These are phyloP conservation scores for Crucibulum laeve DNA, from an alignment of 768 basidiomycete genomes.

Conservation along the genomic window DNA sequence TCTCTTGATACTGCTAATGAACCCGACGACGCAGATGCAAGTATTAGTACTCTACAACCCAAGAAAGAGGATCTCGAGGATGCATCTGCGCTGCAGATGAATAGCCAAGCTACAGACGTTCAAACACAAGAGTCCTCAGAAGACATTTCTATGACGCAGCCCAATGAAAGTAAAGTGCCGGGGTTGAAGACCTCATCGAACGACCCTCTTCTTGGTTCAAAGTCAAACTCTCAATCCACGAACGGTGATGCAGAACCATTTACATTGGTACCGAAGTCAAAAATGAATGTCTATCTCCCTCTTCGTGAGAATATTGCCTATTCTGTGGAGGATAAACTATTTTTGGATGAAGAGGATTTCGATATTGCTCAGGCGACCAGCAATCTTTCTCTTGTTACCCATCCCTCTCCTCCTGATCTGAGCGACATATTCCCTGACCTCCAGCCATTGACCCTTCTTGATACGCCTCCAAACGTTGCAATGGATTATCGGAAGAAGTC, in stretches of 20 bases:
- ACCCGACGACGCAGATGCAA: constrained; percentile 15
- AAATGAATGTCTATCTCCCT: constrained; percentile 45
- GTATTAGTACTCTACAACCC: constrained; percentile 13
- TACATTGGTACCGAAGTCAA: constrained; percentile 32
- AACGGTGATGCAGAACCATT: constrained; percentile 29
- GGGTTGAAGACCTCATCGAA: constrained; percentile 54
- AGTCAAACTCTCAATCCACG: constrained; percentile 35
- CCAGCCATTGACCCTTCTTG: constrained; percentile 52
- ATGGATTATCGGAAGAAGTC: constrained; percentile 47
- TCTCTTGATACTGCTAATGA: constrained; percentile 37
- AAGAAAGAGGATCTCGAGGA: constrained; percentile 58
- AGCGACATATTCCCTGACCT: constrained; percentile 85
- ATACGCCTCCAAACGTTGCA: constrained; percentile 30
- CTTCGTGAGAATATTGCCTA: constrained; percentile 63
- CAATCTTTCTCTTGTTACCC: constrained; percentile 9
- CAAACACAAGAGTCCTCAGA: constrained; percentile 6
- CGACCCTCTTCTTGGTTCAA: constrained; percentile 48
- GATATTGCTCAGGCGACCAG: constrained; percentile 22
- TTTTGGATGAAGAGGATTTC: constrained; percentile 23
- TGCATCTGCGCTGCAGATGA: constrained; percentile 22
- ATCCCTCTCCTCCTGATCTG: constrained; percentile 40
- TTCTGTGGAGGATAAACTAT: constrained; percentile 49
- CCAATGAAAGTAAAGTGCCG: constrained; percentile 8
- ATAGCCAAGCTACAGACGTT: neutral
- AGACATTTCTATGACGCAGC: constrained; percentile 3